These are phyloP conservation scores for Termitomyces titanicus DNA, from an alignment of 768 basidiomycete species.

Conservation along the genomic window DNA sequence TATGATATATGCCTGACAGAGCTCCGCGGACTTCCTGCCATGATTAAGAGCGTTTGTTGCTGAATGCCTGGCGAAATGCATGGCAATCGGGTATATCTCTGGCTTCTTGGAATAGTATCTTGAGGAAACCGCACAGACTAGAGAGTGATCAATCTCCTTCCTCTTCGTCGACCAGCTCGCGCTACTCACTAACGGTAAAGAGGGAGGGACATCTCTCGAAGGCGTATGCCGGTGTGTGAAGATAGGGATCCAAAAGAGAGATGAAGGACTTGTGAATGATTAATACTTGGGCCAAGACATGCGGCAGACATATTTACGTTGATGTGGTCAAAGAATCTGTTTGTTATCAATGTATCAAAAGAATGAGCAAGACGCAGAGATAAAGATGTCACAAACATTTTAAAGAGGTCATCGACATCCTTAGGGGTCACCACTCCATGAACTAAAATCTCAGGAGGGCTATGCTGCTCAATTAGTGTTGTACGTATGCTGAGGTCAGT, in stretches of 20 bases:
- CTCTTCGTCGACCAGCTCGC: not conserved
- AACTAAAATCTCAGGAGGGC: slow-evolving; percentile 77
- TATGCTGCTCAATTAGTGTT: slow-evolving; percentile 71
- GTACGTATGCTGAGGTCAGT: slow-evolving; percentile 71
- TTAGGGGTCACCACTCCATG: slow-evolving; percentile 75
- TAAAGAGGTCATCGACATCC: slow-evolving; percentile 81
- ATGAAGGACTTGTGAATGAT: slow-evolving; percentile 50
- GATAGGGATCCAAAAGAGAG: slow-evolving; percentile 72
- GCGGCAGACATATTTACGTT: slow-evolving; percentile 47
- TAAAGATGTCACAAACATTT: slow-evolving; percentile 53
- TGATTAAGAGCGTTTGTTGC: slow-evolving; percentile 79
- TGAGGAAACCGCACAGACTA: slow-evolving; percentile 85
- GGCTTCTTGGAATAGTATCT: slow-evolving; percentile 76
- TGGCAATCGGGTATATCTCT: slow-evolving; percentile 82
- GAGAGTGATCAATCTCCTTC: not conserved
- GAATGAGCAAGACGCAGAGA: slow-evolving; percentile 1
- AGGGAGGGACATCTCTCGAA: slow-evolving; percentile 89
- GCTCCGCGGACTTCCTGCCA: slow-evolving; percentile 82
- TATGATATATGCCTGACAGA: slow-evolving; percentile 88
- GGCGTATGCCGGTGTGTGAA: slow-evolving; percentile 77
- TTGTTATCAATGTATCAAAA: too few relatives aligned
- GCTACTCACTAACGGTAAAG: slow-evolving; percentile 74
- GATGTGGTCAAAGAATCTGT: slow-evolving; percentile 68
- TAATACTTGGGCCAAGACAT: not conserved
- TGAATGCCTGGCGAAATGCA: slow-evolving; percentile 84